Evolutionary conservation across 768 basidiomycete genomes (phyloP), one percentile per base, ranked within the genome.

Genomic region (Terana coerulea): DNA sequence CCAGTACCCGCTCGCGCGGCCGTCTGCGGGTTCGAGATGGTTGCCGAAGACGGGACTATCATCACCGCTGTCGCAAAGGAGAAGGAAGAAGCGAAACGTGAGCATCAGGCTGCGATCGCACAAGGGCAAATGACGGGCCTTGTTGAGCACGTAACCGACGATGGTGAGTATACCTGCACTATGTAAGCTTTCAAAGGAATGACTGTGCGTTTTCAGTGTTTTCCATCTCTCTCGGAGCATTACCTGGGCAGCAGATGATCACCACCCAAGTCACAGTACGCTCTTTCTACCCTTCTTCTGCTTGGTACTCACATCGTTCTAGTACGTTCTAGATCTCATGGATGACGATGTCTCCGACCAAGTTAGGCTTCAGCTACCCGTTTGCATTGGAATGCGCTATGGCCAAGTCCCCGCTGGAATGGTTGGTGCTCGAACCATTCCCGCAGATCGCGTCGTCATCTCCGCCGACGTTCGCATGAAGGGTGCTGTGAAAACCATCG

Each of bases 1-100:
- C 81, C 83, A 8, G 72, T 84, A 5, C 83, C 83, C 0, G 77
- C 75, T 1, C 69, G 67, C 30, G 77, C 76, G 0, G 80, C 79
- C 0, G 70, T 83, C 10, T 82, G 79, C 53, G 73, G 72, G 0
- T 84, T 84, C 56, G 66, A 74, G 34, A 72, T 82, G 63, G 66
- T 65, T 34, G 67, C 71, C 10, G 69, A 71, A 11, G 74, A 80
- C 52, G 75, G 73, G 8, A 64, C 70, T 0, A 57, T 69, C 5
- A 63, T 83, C 5, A 56, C 61, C 7, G 82, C 78, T 5, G 59
- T 75, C 11, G 72, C 69, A 5, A 78, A 78, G 52, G 79, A 81
- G 50, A 81, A 72, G 47, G 66, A 66, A n/a, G 58, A 66, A 34
- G 81, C 81, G 0, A 56, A 58, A n/a, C 57, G 66, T 35, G 68